A percentile compares a stretch with the other conserved stretches of the same genome.
phyloP scores from a whole-genome alignment of 805 yeast species.

The Komagataella mondaviorum region DNA sequence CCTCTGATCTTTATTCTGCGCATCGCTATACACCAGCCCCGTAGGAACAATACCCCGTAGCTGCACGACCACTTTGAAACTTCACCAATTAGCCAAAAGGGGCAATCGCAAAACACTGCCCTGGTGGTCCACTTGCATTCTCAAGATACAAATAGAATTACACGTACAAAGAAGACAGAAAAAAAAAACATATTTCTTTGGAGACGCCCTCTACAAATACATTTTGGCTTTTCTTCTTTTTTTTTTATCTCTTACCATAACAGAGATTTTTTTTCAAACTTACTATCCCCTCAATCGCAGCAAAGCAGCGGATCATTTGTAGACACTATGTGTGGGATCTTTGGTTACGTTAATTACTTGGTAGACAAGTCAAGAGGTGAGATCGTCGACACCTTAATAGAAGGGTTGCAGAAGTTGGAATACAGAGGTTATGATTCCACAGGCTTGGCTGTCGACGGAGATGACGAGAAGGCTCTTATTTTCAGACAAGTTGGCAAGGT shows the following conservation, averaged over 20 bases:
- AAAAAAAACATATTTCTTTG: not conserved
- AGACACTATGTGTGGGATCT: constrained; percentile 59
- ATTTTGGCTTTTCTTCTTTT: not conserved
- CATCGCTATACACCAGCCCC: not conserved
- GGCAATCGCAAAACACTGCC: not conserved
- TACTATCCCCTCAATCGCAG: not conserved
- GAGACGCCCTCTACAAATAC: not conserved
- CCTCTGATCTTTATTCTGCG: not conserved
- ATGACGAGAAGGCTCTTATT: constrained; percentile 45
- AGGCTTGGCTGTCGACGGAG: constrained; percentile 93
- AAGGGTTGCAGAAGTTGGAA: constrained; percentile 76
- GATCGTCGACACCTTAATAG: constrained; percentile 77
- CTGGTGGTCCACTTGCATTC: not conserved
- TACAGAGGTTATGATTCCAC: constrained; percentile 98
- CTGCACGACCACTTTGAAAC: not conserved
- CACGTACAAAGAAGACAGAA: not conserved
- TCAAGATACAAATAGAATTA: not conserved
- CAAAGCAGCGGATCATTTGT: not conserved
- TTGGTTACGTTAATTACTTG: constrained; percentile 93
- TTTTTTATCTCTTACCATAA: not conserved
- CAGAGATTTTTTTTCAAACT: not conserved
- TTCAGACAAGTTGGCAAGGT: constrained; percentile 91
- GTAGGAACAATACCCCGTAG: not conserved
- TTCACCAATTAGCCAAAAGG: not conserved
- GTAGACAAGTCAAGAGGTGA: constrained; percentile 90